Percentiles rank a stretch among this genome's conserved stretches.
These are phyloP conservation scores for Ambrosiella xylebori DNA, from an alignment of 2,329 filamentous ascomycete genomes.

Conservation along the genomic window DNA sequence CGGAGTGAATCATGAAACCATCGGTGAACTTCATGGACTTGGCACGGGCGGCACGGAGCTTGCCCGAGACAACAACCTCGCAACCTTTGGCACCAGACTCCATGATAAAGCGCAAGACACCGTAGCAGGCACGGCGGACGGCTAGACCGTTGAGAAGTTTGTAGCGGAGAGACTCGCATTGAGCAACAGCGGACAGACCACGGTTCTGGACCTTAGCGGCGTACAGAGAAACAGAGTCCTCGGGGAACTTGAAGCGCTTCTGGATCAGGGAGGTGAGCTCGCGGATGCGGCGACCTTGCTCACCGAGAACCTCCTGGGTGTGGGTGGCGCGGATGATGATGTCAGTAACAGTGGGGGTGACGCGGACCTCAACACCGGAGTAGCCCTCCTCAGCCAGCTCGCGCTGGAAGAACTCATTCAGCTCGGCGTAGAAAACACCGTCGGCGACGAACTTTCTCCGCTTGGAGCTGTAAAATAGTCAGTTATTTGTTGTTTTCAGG, in stretches of 20 bases:
- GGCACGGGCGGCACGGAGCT: conserved; percentile 95
- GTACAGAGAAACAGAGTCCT: conserved; percentile 99
- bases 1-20: conserved; percentile 99
- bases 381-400: conserved; percentile 99
- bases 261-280: conserved; percentile 99
- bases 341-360: conserved; percentile 98
- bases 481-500: conserved; percentile 3
- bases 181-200: conserved; percentile 97
- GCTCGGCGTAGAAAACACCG: conserved; percentile 99
- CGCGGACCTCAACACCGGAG: conserved; percentile 99
- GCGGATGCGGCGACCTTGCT: conserved; percentile 99
- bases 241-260: conserved; percentile 99
- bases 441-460: conserved; percentile 90
- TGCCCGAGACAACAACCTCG: conserved; percentile 97
- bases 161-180: conserved; percentile 99
- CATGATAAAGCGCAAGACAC: conserved; percentile 99
- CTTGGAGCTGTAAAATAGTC: conserved; percentile 49
- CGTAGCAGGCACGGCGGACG: conserved; percentile 97
- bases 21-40: conserved; percentile 99
- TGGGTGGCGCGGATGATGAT: conserved; percentile 99
- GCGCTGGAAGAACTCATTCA: conserved; percentile 99
- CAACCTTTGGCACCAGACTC: conserved; percentile 99
- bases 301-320: conserved; percentile 99
- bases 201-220: conserved; percentile 99
- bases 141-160: conserved; percentile 99